phyloP scores from a whole-genome alignment of 495 filamentous ascomycete genomes.

The Aspergillus conjunctus region DNA sequence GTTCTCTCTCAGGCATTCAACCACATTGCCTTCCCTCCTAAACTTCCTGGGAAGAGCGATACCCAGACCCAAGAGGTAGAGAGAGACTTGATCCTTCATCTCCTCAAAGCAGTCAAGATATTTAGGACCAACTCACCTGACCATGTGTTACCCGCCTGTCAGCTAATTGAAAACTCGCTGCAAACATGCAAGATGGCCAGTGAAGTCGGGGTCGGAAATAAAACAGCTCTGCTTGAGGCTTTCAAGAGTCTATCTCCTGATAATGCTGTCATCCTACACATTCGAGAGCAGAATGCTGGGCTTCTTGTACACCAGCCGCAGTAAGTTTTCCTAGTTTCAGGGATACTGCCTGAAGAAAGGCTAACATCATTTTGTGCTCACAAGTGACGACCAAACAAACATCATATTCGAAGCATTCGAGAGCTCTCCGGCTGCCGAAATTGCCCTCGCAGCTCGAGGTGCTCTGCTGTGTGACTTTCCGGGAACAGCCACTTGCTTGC shows the following conservation, averaged over 20 bases:
- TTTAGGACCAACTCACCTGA: conserved; percentile 23
- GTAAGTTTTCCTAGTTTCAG: conserved; percentile 33
- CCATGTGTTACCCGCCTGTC: conserved; percentile 27
- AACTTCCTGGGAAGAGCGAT: conserved; percentile 48
- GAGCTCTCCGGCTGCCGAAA: conserved; percentile 47
- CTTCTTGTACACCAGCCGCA: conserved; percentile 45
- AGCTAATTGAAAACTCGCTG: conserved; percentile 36
- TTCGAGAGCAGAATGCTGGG: conserved; percentile 58
- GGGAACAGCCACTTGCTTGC: conserved; percentile 28
- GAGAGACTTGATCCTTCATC: conserved; percentile 31
- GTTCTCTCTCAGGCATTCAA: conserved; percentile 27
- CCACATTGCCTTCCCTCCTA: conserved; percentile 30
- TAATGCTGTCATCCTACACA: conserved; percentile 46
- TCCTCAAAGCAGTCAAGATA: conserved; percentile 34
- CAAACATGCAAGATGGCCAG: conserved; percentile 33
- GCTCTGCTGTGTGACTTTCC: conserved; percentile 51
- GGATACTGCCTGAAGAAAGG: neutral
- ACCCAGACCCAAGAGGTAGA: conserved; percentile 36
- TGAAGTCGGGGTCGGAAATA: conserved; percentile 36
- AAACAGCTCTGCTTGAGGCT: conserved; percentile 33
- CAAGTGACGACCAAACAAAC: conserved; percentile 11
- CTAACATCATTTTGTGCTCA: neutral
- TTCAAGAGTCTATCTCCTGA: conserved; percentile 33
- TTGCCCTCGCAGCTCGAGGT: conserved; percentile 42
- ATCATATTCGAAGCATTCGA: conserved; percentile 59